Evolutionary conservation across 148 eudicot genomes (phyloP), one percentile per base, ranked within the genome.

Genomic region (Polygonum maritimum): DNA sequence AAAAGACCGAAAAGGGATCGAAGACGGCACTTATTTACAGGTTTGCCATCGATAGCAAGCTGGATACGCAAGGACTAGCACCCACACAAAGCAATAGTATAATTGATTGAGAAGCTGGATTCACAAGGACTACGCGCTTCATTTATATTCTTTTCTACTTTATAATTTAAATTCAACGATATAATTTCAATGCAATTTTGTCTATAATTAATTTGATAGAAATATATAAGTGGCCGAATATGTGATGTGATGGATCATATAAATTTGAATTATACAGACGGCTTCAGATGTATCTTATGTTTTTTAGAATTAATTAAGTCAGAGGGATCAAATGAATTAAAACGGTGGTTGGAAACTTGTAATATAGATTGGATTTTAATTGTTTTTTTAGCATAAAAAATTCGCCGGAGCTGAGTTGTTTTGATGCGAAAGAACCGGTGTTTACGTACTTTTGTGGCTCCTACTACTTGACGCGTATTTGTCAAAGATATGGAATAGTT

Each of bases 331-430:
- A 3, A 26, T 62, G 38, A 62, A 26, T 13, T 12, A 26, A 26
- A 62, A 62, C 69, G 39, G 69, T 33, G 69, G 69, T 62, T 54
- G 60, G 60, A n/a, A 54, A 49, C 55, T 49, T 14, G 55, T 15
- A 57, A 57, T 22, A 22, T 21, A 19, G 21, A 12, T 57, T 57
- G 63, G 63, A 57, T 19, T 31, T 62, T 26, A 31, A 26, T n/a
- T 62, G 39, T 31, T 26, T 5, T 60, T 62, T 9, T 62, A 54
- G 60, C 31, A 21, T 62, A 10, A 5, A 9, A 57, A 57, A 57
- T 57, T 62, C 1, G 69, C 31, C 38, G 36, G 69, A 31, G 69
- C 69, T 62, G 69, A 62, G 36, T 31, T 62, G 36, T 62, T 5
- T 31, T 62, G 3, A 21, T 1, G 33, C 14, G 33, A 19, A 57